phyloP scores from a whole-genome alignment of 202 grass and related monocot species.

The Setaria italica region DNA sequence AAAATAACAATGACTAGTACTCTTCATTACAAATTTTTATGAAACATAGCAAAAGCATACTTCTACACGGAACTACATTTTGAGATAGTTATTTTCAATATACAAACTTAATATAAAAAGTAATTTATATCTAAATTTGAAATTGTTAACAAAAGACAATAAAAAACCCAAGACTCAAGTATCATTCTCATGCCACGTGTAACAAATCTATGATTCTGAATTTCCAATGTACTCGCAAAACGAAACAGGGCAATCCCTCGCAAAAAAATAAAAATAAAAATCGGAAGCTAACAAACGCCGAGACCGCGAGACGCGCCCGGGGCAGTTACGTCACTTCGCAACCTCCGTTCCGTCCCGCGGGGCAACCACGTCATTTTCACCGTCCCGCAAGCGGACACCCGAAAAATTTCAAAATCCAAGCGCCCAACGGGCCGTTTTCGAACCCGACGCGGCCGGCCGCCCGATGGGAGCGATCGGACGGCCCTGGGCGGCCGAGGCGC shows the following conservation, averaged over 20 bases:
- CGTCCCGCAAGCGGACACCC: background rate
- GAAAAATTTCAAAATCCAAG: slow-evolving; percentile 62
- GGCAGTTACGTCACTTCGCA: slow-evolving; percentile 32
- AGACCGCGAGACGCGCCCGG: background rate
- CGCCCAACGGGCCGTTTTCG: slow-evolving; percentile 50
- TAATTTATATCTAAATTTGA: too few species aligned
- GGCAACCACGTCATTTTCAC: slow-evolving; percentile 44
- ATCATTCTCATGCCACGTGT: too few species aligned
- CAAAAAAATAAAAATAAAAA: background rate
- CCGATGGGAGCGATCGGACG: slow-evolving; percentile 60
- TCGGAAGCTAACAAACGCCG: background rate
- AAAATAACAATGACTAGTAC: too few species aligned
- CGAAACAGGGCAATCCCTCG: background rate
- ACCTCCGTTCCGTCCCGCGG: background rate
- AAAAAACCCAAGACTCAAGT: too few species aligned
- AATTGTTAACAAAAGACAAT: too few species aligned
- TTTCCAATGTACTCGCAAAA: background rate
- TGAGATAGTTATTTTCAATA: background rate
- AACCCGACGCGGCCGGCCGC: slow-evolving; percentile 42
- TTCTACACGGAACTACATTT: background rate
- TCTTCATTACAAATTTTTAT: too few species aligned
- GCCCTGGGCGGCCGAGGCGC: background rate
- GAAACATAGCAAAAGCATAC: background rate
- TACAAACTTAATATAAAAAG: background rate
- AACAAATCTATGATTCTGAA: too few species aligned